Evolutionary conservation across 2,329 filamentous ascomycete genomes (phyloP).

Genomic region (Aspergillus sp.): DNA sequence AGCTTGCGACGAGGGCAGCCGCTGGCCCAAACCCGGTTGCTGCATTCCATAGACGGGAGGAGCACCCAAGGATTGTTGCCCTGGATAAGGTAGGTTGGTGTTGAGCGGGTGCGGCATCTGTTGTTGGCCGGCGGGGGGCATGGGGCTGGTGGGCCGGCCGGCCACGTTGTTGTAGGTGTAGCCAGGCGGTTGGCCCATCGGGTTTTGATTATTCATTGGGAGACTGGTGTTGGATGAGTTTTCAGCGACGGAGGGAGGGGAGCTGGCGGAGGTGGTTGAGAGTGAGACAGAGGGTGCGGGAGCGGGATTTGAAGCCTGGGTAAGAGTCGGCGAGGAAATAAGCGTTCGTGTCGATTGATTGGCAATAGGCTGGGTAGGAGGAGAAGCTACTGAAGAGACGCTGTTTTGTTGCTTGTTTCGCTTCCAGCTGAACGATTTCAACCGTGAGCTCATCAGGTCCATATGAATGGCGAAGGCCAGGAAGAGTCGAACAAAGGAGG

Average conservation of each 20-base stretch:
- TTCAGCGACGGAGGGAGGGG: slow-evolving; percentile 41
- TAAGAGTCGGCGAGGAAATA: slow-evolving; percentile 7
- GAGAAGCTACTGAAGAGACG: slow-evolving; percentile 7
- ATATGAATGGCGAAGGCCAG: slow-evolving; percentile 38
- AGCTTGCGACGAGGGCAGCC: slow-evolving; percentile 30
- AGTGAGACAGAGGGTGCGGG: slow-evolving; percentile 39
- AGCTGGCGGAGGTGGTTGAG: slow-evolving; percentile 38
- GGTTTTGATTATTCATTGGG: slow-evolving; percentile 60
- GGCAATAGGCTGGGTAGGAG: slow-evolving; percentile 25
- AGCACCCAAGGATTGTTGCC: slow-evolving; percentile 44
- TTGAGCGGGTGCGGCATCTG: slow-evolving; percentile 56
- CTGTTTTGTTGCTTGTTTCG: slow-evolving; percentile 53
- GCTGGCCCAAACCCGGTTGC: slow-evolving; percentile 33
- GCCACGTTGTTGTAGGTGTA: slow-evolving; percentile 61
- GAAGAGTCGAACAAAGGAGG: slow-evolving; percentile 17
- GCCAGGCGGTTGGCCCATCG: slow-evolving; percentile 65
- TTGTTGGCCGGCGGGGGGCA: slow-evolving; percentile 46
- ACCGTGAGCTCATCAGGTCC: slow-evolving; percentile 58
- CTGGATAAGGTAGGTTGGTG: slow-evolving; percentile 56
- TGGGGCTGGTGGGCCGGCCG: slow-evolving; percentile 58
- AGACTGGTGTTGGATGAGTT: slow-evolving; percentile 56
- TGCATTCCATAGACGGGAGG: slow-evolving; percentile 53
- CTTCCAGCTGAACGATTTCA: slow-evolving; percentile 56
- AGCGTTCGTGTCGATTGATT: slow-evolving; percentile 22
- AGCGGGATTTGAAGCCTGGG: slow-evolving; percentile 31